Base-by-base conservation (phyloP, 75 land plant genomes). In the Pinus albicaulis region DNA sequence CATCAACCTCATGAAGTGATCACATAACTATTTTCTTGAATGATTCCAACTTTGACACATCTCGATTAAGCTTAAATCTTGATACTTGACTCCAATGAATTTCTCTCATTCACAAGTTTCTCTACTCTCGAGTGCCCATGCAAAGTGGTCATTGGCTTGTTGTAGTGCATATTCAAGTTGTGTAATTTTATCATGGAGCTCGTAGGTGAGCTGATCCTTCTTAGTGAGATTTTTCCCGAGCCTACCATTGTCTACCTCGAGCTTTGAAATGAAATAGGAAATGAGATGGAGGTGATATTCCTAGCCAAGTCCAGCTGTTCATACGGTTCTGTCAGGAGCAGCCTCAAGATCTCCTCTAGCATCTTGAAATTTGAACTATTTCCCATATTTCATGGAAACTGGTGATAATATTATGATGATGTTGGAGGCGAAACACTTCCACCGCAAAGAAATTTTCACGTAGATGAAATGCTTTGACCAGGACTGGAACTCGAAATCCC, bases 251-350 rank as follows among this genome's bases (percentile, higher is more conserved):
- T 94, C 97, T 4, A 81, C 23, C 71, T 94, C 97, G n/a, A 94
- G 86, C 69, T 82, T 83, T 61, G 90, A 82, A 31, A 94, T 94
- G 53, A 94, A 76, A 22, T 94, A 84, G 11, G 90, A 87, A 59
- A 88, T 11, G 97, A 94, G 86, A 94, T 88, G 73, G 97, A 87
- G 3, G 97, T 94, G 76, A 94, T 87, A 82, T 88, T 89, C 66
- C 97, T 72, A 23, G 97, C 97, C 59, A 94, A 77, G 78, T 94
- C 97, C 76, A 94, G 89, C 86, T 94, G 97, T 14, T 94, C 97
- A 74, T 89, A 94, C 3, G 97, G 97, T 72, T 94, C 94, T 62
- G 82, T 80, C 41, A 94, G 97, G 0, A 94, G 89, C 70, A 92
- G 88, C 28, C 91, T 73, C 34, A 91, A 78, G 4, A 94, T 80